These are phyloP conservation scores for Cladophialophora psammophila DNA, from an alignment of 2,329 filamentous ascomycete species.

Conservation along the genomic window DNA sequence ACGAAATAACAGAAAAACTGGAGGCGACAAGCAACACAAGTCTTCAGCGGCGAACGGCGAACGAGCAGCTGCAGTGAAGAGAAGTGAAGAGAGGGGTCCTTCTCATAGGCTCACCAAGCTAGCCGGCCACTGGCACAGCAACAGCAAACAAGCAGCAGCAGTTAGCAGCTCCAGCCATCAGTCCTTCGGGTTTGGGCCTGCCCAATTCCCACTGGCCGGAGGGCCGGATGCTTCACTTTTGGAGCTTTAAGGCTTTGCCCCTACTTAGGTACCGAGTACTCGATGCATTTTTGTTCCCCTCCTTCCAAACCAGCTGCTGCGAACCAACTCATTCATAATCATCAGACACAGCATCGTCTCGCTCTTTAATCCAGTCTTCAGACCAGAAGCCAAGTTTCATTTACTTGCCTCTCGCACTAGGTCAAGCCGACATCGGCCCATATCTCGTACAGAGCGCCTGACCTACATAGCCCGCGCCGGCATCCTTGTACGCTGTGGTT, in stretches of 20 bases:
- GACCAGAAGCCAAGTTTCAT: not conserved
- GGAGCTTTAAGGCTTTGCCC: not conserved
- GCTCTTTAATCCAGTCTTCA: too few relatives aligned
- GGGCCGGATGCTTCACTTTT: not conserved
- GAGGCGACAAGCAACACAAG: slow-evolving; percentile 7
- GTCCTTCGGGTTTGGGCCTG: not conserved
- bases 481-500: not conserved
- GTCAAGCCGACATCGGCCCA: not conserved
- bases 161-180: not conserved
- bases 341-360: not conserved
- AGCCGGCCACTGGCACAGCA: slow-evolving; percentile 1
- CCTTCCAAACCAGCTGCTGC: not conserved
- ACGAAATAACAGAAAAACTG: slow-evolving; percentile 24
- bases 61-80: slow-evolving; percentile 11
- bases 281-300: not conserved
- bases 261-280: not conserved
- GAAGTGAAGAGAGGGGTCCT: not conserved
- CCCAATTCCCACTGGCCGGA: slow-evolving; percentile 9
- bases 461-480: not conserved
- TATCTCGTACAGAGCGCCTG: not conserved
- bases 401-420: not conserved
- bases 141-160: not conserved
- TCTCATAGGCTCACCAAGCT: not conserved
- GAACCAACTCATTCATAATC: not conserved
- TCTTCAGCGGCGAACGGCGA: slow-evolving; percentile 3